phyloP scores from a whole-genome alignment of 208 protist species.

The Leishmania turanica region DNA sequence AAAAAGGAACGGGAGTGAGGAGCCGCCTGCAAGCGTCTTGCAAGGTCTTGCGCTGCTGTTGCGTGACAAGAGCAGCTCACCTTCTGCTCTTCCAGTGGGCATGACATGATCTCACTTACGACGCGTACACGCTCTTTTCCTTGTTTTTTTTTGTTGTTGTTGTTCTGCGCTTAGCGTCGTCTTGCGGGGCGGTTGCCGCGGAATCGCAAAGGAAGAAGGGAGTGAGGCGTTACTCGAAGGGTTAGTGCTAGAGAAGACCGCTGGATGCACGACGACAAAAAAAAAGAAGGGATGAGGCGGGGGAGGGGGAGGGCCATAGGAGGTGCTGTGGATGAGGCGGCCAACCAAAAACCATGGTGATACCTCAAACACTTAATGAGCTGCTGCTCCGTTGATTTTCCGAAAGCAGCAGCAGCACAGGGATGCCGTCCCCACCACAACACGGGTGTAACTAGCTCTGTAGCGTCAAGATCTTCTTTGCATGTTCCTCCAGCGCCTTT shows the following conservation, averaged over 20 bases:
- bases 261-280: neutral
- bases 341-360: neutral
- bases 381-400: neutral
- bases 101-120: neutral
- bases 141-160: too few species aligned
- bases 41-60: neutral
- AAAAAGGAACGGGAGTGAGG: neutral
- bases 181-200: neutral
- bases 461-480: conserved; percentile 46
- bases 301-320: neutral
- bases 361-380: neutral
- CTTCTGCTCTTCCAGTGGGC: neutral
- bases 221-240: neutral
- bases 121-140: neutral
- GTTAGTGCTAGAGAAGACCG: neutral
- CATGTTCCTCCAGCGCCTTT: conserved; percentile 55
- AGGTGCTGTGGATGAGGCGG: neutral
- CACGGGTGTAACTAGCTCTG: conserved; percentile 25
- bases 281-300: neutral
- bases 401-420: neutral
- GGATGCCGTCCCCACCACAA: neutral
- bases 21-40: neutral
- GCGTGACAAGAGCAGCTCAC: neutral
- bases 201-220: neutral
- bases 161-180: neutral